Evolutionary conservation across 768 basidiomycete genomes (phyloP).

Genomic region (Podaxis sp.): DNA sequence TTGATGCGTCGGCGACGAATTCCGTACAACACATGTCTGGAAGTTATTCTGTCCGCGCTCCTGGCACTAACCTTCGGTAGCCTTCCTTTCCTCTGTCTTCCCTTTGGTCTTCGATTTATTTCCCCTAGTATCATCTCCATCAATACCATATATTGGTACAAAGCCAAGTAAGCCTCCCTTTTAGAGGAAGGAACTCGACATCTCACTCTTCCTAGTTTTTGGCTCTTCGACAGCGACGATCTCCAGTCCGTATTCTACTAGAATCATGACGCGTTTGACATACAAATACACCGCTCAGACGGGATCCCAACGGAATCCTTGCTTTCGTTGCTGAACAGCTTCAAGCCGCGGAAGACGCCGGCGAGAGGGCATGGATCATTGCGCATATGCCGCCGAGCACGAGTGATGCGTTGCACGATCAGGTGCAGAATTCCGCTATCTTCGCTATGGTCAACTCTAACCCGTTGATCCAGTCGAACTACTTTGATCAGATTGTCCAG

Average conservation of each 20-base stretch:
- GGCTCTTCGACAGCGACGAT: constrained; percentile 56
- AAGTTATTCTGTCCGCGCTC: constrained; percentile 49
- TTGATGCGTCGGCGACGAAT: constrained; percentile 39
- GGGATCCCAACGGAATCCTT: constrained; percentile 63
- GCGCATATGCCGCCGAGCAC: constrained; percentile 58
- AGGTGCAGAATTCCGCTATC: constrained; percentile 32
- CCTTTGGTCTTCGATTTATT: background rate
- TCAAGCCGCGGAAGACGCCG: constrained; percentile 58
- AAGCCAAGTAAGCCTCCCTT: constrained; percentile 42
- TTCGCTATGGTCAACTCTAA: background rate
- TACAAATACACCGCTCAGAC: constrained; percentile 12
- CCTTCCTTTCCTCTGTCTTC: background rate
- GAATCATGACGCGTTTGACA: background rate
- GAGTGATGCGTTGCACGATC: constrained; percentile 48
- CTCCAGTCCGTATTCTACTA: constrained; percentile 33
- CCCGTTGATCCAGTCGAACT: constrained; percentile 46
- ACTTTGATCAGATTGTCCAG: constrained; percentile 61
- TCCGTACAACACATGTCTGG: constrained; percentile 51
- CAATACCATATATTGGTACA: constrained; percentile 65
- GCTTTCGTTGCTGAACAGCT: constrained; percentile 53
- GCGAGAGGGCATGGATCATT: constrained; percentile 62
- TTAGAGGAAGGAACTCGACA: background rate
- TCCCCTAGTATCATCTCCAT: constrained; percentile 53
- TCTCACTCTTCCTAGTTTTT: constrained; percentile 39
- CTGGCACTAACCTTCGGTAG: constrained; percentile 52